Percentiles rank a stretch among this genome's conserved stretches.
Conservation (phyloP, 176 grass and related monocot genomes). For the Pontederia crassipes region DNA sequence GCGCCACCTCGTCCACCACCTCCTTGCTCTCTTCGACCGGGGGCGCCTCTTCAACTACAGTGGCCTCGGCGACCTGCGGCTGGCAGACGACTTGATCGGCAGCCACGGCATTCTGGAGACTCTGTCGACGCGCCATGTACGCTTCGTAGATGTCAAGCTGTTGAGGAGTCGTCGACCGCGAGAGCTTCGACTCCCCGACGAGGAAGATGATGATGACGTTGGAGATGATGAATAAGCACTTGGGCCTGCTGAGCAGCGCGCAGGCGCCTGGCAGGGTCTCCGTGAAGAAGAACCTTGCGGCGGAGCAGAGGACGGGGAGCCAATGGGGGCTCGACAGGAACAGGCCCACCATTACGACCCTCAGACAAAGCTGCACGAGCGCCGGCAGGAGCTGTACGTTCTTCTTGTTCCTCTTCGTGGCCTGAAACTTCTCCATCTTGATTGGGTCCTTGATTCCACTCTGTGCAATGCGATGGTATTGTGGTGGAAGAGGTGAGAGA, state of each 20-base stretch:
- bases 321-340: slow-evolving; percentile 28
- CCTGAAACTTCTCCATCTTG: slow-evolving; percentile 8
- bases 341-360: background rate
- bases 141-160: slow-evolving; percentile 4
- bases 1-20: background rate
- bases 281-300: slow-evolving; percentile 23
- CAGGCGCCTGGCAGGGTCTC: slow-evolving; percentile 22
- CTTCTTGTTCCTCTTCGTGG: background rate
- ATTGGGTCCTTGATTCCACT: background rate
- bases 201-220: slow-evolving; percentile 74
- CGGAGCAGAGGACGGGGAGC: slow-evolving; percentile 24
- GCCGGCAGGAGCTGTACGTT: background rate
- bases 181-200: slow-evolving; percentile 33
- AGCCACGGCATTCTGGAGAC: background rate
- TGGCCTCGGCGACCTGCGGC: background rate
- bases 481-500: no score
- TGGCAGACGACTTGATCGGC: background rate
- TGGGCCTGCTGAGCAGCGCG: slow-evolving; percentile 21
- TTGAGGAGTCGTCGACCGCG: background rate
- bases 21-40: background rate
- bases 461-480: no score
- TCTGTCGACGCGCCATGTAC: background rate
- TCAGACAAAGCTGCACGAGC: background rate
- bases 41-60: background rate
- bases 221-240: slow-evolving; percentile 47